Percentiles rank a stretch among this genome's conserved stretches.
Conservation (phyloP, 2,329 filamentous ascomycete species). For the Fusarium agapanthi region DNA sequence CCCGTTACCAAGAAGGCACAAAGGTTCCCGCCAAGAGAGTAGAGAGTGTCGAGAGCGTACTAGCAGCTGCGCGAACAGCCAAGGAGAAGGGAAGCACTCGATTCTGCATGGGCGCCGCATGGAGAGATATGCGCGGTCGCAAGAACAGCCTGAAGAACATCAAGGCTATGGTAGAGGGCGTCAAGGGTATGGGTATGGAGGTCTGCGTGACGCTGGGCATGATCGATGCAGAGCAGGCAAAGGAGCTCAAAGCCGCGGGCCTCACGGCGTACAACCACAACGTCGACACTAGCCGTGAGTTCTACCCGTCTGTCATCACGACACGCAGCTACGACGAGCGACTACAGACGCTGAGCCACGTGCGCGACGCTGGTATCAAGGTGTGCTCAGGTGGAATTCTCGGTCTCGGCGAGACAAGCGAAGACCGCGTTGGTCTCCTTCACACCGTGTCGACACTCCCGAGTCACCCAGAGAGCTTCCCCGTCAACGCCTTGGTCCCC, state of each 20-base stretch:
- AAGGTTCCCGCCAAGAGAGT: slow-evolving; percentile 83
- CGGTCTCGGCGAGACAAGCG: slow-evolving; percentile 80
- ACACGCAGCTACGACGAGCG: slow-evolving; percentile 90
- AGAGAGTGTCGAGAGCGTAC: slow-evolving; percentile 80
- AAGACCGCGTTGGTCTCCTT: slow-evolving; percentile 83
- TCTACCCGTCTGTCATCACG: slow-evolving; percentile 86
- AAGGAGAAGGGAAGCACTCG: slow-evolving; percentile 86
- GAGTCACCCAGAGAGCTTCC: slow-evolving; percentile 87
- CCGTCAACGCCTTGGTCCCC: slow-evolving; percentile 89
- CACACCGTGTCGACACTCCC: slow-evolving; percentile 85
- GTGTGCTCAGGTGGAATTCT: slow-evolving; percentile 92
- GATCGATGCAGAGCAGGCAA: slow-evolving; percentile 84
- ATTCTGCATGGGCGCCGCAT: slow-evolving; percentile 95
- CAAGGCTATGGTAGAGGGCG: slow-evolving; percentile 84
- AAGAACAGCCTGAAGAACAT: slow-evolving; percentile 86
- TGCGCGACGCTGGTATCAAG: slow-evolving; percentile 86
- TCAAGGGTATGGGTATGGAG: slow-evolving; percentile 86
- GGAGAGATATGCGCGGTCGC: slow-evolving; percentile 92
- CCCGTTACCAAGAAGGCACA: slow-evolving; percentile 78
- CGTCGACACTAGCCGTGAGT: slow-evolving; percentile 87
- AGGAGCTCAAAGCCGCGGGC: slow-evolving; percentile 83
- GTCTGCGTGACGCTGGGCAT: slow-evolving; percentile 93
- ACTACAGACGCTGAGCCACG: slow-evolving; percentile 79
- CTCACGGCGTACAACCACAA: slow-evolving; percentile 96
- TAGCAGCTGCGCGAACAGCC: slow-evolving; percentile 79